phyloP scores from a whole-genome alignment of 73 alveolate genomes.

The Symbiodinium natans region DNA sequence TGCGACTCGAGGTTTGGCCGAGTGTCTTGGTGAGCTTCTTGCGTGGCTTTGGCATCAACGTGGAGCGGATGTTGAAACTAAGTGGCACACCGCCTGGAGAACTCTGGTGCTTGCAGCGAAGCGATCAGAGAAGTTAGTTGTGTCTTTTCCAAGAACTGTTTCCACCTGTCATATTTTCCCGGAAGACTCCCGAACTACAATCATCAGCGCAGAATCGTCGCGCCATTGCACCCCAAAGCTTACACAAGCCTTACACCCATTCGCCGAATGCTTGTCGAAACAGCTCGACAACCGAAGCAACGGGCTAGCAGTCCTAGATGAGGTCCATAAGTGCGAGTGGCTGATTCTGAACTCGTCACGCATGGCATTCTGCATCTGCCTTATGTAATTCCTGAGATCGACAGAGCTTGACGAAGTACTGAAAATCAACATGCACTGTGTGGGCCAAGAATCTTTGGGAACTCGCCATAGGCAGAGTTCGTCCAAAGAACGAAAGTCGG shows the following conservation, averaged over 20 bases:
- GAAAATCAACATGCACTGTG: neutral
- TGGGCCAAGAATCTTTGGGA: neutral
- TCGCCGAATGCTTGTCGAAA: too few species aligned
- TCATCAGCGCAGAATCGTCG: too few species aligned
- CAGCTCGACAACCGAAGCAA: too few species aligned
- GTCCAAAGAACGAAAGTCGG: conserved; percentile 94
- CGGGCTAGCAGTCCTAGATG: too few species aligned
- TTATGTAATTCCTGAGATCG: conserved; percentile 31
- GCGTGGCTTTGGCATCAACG: conserved; percentile 92
- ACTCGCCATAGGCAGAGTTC: conserved; percentile 45
- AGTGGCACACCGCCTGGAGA: conserved; percentile 65
- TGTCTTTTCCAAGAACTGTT: neutral
- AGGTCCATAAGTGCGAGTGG: too few species aligned
- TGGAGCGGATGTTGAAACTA: conserved; percentile 62
- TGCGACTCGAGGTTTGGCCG: too few species aligned
- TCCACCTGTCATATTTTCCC: too few species aligned
- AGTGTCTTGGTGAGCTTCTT: conserved; percentile 46
- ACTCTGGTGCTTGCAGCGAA: neutral
- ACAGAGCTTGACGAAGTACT: neutral
- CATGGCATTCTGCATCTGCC: conserved; percentile 79
- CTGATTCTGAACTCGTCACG: conserved; percentile 81
- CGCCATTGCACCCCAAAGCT: too few species aligned
- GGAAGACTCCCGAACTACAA: too few species aligned
- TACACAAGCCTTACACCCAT: too few species aligned
- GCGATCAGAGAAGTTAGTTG: too few species aligned